Conservation (phyloP, 306 rosid species). For the Hippophae tibetana region DNA sequence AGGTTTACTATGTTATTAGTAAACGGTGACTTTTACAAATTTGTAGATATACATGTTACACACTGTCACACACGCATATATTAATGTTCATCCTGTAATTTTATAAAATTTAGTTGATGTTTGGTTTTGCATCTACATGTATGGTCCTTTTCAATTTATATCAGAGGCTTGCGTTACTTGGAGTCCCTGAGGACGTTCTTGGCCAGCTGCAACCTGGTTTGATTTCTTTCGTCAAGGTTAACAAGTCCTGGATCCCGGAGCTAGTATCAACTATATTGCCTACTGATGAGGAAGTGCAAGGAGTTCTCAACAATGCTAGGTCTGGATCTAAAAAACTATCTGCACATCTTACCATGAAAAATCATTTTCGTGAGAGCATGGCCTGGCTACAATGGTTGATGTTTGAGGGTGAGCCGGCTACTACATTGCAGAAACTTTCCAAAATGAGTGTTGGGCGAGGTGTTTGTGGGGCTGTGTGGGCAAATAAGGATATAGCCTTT, state of each 20-base stretch:
- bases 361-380: slow-evolving; percentile 55
- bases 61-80: background rate
- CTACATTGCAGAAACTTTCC: slow-evolving; percentile 41
- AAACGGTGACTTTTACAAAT: too few species aligned
- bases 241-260: slow-evolving; percentile 34
- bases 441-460: slow-evolving; percentile 58
- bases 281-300: slow-evolving; percentile 50
- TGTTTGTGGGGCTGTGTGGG: slow-evolving; percentile 96
- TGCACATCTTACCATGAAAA: slow-evolving; percentile 27
- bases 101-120: background rate
- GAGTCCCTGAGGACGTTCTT: slow-evolving; percentile 58
- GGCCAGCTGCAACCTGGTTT: slow-evolving; percentile 40
- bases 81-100: background rate
- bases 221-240: slow-evolving; percentile 49
- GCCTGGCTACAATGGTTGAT: slow-evolving; percentile 89
- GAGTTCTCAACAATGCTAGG: slow-evolving; percentile 31
- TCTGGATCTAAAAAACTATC: slow-evolving; percentile 20
- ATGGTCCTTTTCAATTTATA: slow-evolving; percentile 13
- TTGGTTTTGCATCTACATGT: slow-evolving; percentile 13
- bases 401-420: slow-evolving; percentile 70
- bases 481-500: slow-evolving; percentile 65
- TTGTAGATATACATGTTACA: too few species aligned
- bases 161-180: slow-evolving; percentile 64
- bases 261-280: slow-evolving; percentile 64
- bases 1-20: too few species aligned